Conservation (phyloP, 306 rosid species). For the Prunus salicina region DNA sequence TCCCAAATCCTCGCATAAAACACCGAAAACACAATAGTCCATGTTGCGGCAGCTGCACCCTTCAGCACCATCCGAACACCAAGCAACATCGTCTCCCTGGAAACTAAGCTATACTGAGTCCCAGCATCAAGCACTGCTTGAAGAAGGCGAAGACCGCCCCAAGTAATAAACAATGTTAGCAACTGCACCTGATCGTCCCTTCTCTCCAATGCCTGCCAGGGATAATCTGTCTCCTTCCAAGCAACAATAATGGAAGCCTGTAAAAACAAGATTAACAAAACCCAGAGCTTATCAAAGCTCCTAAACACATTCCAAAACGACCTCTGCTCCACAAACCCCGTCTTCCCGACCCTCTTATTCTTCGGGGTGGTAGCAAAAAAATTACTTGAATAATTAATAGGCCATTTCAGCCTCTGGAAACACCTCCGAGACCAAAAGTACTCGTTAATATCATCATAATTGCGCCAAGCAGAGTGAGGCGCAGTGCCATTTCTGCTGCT, state of each 20-base stretch:
- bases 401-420: conserved; percentile 65
- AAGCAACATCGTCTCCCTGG: conserved; percentile 64
- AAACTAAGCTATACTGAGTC: conserved; percentile 88
- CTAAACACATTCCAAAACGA: conserved; percentile 87
- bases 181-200: conserved; percentile 57
- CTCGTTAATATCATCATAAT: conserved; percentile 86
- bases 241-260: conserved; percentile 79
- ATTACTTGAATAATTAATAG: conserved; percentile 43
- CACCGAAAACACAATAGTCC: conserved; percentile 71
- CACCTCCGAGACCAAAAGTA: conserved; percentile 93
- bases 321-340: conserved; percentile 95
- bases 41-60: conserved; percentile 56
- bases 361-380: conserved; percentile 64
- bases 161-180: conserved; percentile 81
- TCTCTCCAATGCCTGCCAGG: conserved; percentile 63
- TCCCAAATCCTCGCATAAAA: conserved; percentile 76
- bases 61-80: conserved; percentile 87
- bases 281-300: conserved; percentile 90
- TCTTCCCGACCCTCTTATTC: conserved; percentile 71
- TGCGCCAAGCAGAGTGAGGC: conserved; percentile 95
- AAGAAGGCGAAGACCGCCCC: conserved; percentile 68
- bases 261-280: conserved; percentile 69
- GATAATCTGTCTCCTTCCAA: conserved; percentile 51
- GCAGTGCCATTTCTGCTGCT: conserved; percentile 79
- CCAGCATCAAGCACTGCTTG: conserved; percentile 94